Evolutionary conservation across 75 land plant genomes (phyloP), one percentile per base, ranked within the genome.

Genomic region (Gnetum montanum): DNA sequence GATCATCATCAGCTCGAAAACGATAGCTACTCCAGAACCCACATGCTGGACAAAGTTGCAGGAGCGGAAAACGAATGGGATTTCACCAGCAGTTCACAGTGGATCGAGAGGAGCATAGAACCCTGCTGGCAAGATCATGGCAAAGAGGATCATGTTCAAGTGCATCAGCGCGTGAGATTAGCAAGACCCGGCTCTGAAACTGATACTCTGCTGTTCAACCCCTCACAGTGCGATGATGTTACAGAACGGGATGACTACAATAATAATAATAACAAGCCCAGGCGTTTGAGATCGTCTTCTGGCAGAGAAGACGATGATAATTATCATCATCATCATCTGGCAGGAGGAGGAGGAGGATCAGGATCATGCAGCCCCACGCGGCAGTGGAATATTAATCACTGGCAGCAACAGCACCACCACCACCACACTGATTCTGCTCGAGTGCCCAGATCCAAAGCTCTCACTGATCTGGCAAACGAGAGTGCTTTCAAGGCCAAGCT

Each of bases 361-460:
- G 59, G 53, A 28, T 66, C 35, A 55, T 57, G 56, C 33, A 76
- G 79, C 55, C 79, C 79, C 12, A 54, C 75, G 5, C 62, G 70
- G 25, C 77, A 69, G 36, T 59, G 67, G 63, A 62, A 43, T 22
- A 16, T 40, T 40, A 65, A 67, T 26, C 55, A 52, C 36, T 52
- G 55, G 55, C 61, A 53, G 25, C n/a, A n/a, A n/a, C n/a, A n/a
- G n/a, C n/a, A 15, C 10, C 47, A 26, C 30, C 59, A 53, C 52
- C 67, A 45, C n/a, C 58, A 62, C 5, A 52, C 66, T 18, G 82
- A 79, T 38, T 56, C 60, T 35, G 49, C 45, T 18, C 61, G 40
- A 40, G 43, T 54, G 13, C 70, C 62, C 24, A 65, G 61, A 52
- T 61, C 66, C 16, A 52, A 66, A 34, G 73, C 63, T 31, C 35